A percentile compares a stretch with the other conserved stretches of the same genome.
These are phyloP conservation scores for Apocynum venetum DNA, from an alignment of 257 asterid genomes.

Conservation along the genomic window DNA sequence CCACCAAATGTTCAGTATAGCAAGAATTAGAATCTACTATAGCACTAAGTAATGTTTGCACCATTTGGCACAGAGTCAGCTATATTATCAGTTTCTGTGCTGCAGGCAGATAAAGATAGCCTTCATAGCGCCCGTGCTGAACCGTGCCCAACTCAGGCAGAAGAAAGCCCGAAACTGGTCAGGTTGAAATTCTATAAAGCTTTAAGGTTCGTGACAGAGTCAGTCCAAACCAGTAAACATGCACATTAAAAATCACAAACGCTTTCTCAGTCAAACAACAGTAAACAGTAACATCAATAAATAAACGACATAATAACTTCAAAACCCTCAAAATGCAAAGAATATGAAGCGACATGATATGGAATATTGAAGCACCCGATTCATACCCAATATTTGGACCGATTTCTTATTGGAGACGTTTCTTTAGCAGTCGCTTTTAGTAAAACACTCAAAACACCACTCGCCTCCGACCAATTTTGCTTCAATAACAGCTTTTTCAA, in stretches of 20 bases:
- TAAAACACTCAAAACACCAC: slow-evolving; percentile 71
- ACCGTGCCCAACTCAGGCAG: no score
- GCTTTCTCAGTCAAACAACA: not conserved
- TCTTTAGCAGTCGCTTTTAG: slow-evolving; percentile 51
- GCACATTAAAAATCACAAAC: not conserved
- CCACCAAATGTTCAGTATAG: not conserved
- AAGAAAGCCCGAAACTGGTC: no score
- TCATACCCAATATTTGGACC: slow-evolving; percentile 61
- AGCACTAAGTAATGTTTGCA: not conserved
- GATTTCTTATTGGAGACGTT: slow-evolving; percentile 40
- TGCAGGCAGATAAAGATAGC: not conserved
- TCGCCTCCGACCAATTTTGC: slow-evolving; percentile 72
- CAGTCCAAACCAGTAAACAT: not conserved
- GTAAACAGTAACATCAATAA: no score
- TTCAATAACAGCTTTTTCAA: slow-evolving; percentile 36
- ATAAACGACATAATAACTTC: not conserved
- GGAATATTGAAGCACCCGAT: not conserved
- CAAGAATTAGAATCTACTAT: no score
- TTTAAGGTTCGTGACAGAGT: not conserved
- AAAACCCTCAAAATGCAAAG: not conserved
- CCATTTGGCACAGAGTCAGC: not conserved
- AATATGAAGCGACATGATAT: not conserved
- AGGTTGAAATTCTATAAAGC: not conserved
- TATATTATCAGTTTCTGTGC: not conserved
- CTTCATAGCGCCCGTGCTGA: no score